phyloP scores from a whole-genome alignment of 495 filamentous ascomycete genomes.

The Parmelia sp. region DNA sequence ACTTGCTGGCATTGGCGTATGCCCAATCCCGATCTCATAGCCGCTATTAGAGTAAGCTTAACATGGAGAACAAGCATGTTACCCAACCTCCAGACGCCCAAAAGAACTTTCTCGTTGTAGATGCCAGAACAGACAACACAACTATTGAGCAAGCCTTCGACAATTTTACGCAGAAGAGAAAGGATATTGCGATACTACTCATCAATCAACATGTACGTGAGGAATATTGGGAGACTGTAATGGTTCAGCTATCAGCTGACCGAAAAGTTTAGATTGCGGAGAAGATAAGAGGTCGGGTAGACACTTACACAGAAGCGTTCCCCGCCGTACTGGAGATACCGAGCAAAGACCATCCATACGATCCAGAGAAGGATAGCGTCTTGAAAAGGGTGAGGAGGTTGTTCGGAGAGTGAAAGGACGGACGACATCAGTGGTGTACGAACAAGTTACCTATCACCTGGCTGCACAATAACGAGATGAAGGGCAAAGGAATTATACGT shows the following conservation, averaged over 20 bases:
- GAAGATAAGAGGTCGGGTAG: slow-evolving; percentile 71
- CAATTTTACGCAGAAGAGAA: slow-evolving; percentile 76
- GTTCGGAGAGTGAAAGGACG: slow-evolving; percentile 70
- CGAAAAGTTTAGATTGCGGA: slow-evolving; percentile 70
- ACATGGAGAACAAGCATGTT: slow-evolving; percentile 52
- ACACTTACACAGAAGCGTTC: slow-evolving; percentile 49
- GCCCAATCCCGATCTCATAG: slow-evolving; percentile 28
- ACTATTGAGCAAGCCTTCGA: slow-evolving; percentile 90
- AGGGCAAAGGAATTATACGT: not conserved
- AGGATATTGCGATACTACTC: slow-evolving; percentile 91
- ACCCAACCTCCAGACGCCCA: slow-evolving; percentile 74
- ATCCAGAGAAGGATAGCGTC: slow-evolving; percentile 98
- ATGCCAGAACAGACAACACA: slow-evolving; percentile 79
- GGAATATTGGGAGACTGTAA: not conserved
- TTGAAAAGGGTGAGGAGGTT: slow-evolving; percentile 81
- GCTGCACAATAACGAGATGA: not conserved
- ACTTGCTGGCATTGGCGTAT: slow-evolving; percentile 89
- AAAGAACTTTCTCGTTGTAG: slow-evolving; percentile 96
- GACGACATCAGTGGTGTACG: not conserved
- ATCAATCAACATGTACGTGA: slow-evolving; percentile 91
- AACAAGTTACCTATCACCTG: not conserved
- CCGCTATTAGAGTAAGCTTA: slow-evolving; percentile 9
- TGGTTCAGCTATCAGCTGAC: not conserved
- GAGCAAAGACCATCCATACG: slow-evolving; percentile 98
- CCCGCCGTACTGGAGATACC: slow-evolving; percentile 80